Conservation (phyloP, 1,139 yeast genomes). For the Pneumocystis jirovecii region DNA sequence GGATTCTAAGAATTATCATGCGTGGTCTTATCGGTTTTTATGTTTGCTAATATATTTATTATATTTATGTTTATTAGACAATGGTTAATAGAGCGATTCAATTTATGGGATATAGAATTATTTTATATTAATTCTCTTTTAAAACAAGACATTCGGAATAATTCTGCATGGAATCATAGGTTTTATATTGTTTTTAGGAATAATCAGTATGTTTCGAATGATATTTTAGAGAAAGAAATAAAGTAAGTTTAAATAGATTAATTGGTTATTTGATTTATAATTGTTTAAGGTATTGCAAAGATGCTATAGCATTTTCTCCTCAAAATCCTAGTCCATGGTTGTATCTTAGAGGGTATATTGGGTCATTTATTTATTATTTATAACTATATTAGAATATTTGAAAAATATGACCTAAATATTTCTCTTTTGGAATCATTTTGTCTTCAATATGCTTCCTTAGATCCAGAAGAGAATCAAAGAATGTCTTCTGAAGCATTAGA, state of each 20-base stretch:
- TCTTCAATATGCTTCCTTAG: not conserved
- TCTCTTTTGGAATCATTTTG: not conserved
- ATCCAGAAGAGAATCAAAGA: not conserved
- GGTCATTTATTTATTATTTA: not conserved
- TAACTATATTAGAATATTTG: constrained; percentile 1
- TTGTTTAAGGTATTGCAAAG: constrained; percentile 27
- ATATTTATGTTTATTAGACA: constrained; percentile 31
- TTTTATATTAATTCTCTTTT: constrained; percentile 38
- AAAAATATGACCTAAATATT: not conserved
- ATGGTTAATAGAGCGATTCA: constrained; percentile 19
- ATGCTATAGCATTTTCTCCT: constrained; percentile 44
- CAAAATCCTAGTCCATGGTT: constrained; percentile 86
- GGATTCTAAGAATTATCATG: constrained; percentile 86
- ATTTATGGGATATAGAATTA: constrained; percentile 32
- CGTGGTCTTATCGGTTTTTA: constrained; percentile 61
- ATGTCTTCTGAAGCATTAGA: not conserved
- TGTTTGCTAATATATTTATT: constrained; percentile 52
- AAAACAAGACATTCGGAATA: constrained; percentile 58
- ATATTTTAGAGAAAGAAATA: constrained; percentile 14
- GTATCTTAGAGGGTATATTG: constrained; percentile 43
- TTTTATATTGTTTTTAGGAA: constrained; percentile 35
- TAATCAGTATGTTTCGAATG: constrained; percentile 15
- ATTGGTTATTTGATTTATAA: constrained; percentile 17
- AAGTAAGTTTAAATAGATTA: constrained; percentile 20
- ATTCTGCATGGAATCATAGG: constrained; percentile 89